Percentiles rank a stretch among this genome's conserved stretches.
Conservation (phyloP, 257 asterid species). For the Nicotiana paniculata region DNA sequence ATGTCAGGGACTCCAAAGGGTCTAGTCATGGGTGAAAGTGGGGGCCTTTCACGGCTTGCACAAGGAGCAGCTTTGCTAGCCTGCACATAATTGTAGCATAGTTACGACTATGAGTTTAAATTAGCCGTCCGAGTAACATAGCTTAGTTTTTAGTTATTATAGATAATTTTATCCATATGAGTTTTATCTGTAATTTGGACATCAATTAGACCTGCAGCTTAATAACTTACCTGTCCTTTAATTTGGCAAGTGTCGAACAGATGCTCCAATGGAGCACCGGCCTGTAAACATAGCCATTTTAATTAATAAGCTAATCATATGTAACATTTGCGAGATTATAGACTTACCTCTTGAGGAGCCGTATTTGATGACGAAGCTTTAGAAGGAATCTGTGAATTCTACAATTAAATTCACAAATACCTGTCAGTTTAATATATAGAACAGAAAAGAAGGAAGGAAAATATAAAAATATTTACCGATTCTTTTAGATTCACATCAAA, state of each 20-base stretch:
- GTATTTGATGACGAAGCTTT: background rate
- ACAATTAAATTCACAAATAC: background rate
- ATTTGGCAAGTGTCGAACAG: constrained; percentile 8
- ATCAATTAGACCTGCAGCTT: no score
- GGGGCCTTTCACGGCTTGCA: constrained; percentile 15
- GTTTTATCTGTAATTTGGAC: no score
- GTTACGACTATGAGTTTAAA: background rate
- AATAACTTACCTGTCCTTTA: constrained; percentile 15
- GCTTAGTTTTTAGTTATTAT: no score
- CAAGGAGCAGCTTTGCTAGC: background rate
- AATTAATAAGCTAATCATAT: background rate
- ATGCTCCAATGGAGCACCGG: background rate
- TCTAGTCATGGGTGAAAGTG: constrained; percentile 19
- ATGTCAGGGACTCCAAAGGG: background rate
- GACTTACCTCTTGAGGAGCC: background rate
- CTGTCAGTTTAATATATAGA: background rate
- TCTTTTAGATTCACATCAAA: constrained; percentile 37
- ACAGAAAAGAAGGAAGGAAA: no score
- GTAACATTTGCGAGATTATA: background rate
- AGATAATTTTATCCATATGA: no score
- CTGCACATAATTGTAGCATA: background rate
- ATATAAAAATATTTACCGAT: constrained; percentile 1
- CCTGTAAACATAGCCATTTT: constrained; percentile 1
- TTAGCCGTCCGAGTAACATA: no score
- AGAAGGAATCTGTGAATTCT: background rate